phyloP scores from a whole-genome alignment of 2,329 filamentous ascomycete genomes.

The Endocalyx cinctus region DNA sequence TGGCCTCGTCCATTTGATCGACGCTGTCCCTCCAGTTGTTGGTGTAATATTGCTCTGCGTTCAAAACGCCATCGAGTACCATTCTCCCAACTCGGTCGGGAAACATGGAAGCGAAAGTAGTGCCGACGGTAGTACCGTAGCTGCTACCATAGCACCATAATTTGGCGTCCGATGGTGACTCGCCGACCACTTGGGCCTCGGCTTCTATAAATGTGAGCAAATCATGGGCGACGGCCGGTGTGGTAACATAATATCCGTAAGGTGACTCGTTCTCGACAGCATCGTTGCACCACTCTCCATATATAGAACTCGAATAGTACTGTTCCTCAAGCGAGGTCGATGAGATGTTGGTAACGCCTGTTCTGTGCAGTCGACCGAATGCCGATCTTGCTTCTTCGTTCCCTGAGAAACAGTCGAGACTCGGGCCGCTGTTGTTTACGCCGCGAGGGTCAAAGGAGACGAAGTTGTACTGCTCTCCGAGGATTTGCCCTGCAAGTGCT shows the following conservation, averaged over 20 bases:
- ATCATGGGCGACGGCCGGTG: constrained; percentile 24
- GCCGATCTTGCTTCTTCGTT: constrained; percentile 22
- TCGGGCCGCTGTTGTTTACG: constrained; percentile 29
- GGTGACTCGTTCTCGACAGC: constrained; percentile 20
- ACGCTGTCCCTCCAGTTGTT: constrained; percentile 18
- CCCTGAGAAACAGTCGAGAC: constrained; percentile 25
- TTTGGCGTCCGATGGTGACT: constrained; percentile 20
- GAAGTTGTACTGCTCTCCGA: constrained; percentile 37
- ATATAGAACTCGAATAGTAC: constrained; percentile 26
- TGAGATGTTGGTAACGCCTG: constrained; percentile 24
- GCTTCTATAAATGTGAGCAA: constrained; percentile 26
- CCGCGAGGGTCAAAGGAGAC: constrained; percentile 38
- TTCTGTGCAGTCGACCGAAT: constrained; percentile 20
- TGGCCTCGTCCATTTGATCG: constrained; percentile 17
- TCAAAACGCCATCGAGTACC: constrained; percentile 27
- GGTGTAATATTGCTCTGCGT: constrained; percentile 20
- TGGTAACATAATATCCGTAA: constrained; percentile 28
- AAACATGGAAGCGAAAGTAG: constrained; percentile 33
- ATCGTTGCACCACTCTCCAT: constrained; percentile 28
- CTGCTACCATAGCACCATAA: constrained; percentile 19
- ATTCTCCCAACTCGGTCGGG: constrained; percentile 33
- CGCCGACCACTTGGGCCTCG: constrained; percentile 18
- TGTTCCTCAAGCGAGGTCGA: constrained; percentile 23
- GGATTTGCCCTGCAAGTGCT: constrained; percentile 17
- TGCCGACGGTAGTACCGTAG: constrained; percentile 28